Evolutionary conservation across 2,329 filamentous ascomycete species (phyloP).

Genomic region (Pseudocercospora ulei): DNA sequence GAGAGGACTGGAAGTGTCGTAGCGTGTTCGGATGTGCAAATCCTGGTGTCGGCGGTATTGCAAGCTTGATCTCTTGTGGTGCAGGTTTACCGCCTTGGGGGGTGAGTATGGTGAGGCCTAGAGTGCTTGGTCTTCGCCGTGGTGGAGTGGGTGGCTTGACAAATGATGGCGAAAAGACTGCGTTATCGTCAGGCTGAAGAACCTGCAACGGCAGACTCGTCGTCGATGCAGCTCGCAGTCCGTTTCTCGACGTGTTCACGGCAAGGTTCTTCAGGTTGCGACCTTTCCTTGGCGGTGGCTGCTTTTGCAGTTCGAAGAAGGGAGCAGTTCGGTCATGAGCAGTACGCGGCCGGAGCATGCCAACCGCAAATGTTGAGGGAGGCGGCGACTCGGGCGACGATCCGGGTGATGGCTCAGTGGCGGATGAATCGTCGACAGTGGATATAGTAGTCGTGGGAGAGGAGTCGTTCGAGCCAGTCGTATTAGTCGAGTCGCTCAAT

Average conservation of each 20-base stretch:
- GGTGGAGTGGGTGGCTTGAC: slow-evolving; percentile 68
- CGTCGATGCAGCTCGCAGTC: slow-evolving; percentile 41
- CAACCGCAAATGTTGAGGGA: slow-evolving; percentile 57
- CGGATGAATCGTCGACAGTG: slow-evolving; percentile 79
- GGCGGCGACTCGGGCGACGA: slow-evolving; percentile 84
- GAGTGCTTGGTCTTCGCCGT: slow-evolving; percentile 61
- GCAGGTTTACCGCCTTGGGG: slow-evolving; percentile 50
- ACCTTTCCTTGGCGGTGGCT: slow-evolving; percentile 51
- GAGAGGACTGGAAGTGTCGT: slow-evolving; percentile 54
- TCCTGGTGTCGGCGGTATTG: slow-evolving; percentile 51
- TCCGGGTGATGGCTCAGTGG: slow-evolving; percentile 82
- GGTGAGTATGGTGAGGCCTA: slow-evolving; percentile 65
- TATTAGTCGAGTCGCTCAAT: slow-evolving; percentile 67
- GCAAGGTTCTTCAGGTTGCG: slow-evolving; percentile 78
- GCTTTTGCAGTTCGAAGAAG: slow-evolving; percentile 45
- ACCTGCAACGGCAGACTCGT: slow-evolving; percentile 45
- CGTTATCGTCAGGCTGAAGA: slow-evolving; percentile 43
- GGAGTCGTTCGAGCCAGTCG: slow-evolving; percentile 78
- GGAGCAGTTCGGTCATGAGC: slow-evolving; percentile 46
- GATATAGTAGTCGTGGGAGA: slow-evolving; percentile 91
- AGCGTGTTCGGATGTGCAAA: slow-evolving; percentile 44
- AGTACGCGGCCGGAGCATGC: slow-evolving; percentile 43
- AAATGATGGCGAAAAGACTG: slow-evolving; percentile 66
- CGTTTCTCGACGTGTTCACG: slow-evolving; percentile 54
- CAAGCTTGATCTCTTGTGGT: slow-evolving; percentile 47